Base-by-base conservation (phyloP, 257 asterid genomes). In the Jacaranda mimosifolia region DNA sequence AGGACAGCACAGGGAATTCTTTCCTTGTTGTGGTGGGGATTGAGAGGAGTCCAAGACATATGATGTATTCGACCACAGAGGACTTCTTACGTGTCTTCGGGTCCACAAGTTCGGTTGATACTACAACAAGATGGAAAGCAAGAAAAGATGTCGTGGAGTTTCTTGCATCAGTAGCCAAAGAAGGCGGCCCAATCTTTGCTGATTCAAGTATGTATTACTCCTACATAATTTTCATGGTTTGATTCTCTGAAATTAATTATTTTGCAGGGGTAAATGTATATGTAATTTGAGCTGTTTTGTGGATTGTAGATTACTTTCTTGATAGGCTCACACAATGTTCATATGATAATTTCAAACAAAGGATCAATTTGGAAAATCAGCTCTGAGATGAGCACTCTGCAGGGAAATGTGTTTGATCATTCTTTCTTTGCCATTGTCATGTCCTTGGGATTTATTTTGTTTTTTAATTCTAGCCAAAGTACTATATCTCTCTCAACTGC, bases 21-120 rank as follows among this genome's bases (percentile, higher is more conserved):
- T 26, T 88, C 62, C 85, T 85, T 75, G 89, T 83, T 11, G 89
- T 83, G 53, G 89, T 83, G 76, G 89, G 91, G 56, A 77, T 58
- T 43, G 87, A 84, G 75, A 84, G 80, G 80, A 78, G 87, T 74
- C 1, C 36, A 55, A 81, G 79, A 39, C 83, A 84, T 74, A 82
- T 84, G 69, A 38, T 63, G 8, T 86, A 87, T 73, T 48, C 80
- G 6, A 77, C 82, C 19, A 45, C 86, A 4, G 70, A 56, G 65
- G 92, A 87, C 26, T 84, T 51, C 68, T 67, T 86, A 45, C 77
- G 84, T 65, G 78, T 79, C n/a, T 83, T 77, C 39, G 91, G 86
- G 35, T 70, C 62, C 57, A 70, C 83, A 6, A 81, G 72, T 52
- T 52, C 64, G 1, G 72, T 70, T 72, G 73, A 78, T 70, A 68